Base-by-base conservation (phyloP, 2,329 filamentous ascomycete species). In the Penicillium sclerotigenum region DNA sequence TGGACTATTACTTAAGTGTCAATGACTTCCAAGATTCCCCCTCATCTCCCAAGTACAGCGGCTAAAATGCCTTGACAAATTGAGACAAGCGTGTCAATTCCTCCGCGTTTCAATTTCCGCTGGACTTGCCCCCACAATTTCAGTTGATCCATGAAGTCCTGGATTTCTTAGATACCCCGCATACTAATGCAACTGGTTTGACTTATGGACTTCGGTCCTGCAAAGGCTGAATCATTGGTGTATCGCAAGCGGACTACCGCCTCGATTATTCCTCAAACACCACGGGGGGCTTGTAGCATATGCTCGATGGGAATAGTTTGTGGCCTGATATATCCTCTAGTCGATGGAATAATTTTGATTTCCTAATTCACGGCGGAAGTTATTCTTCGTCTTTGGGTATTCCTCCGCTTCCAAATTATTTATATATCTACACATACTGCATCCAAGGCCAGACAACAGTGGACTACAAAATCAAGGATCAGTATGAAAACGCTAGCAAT, bases 401-500 rank as follows among this genome's bases (percentile, higher is more conserved):
- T 22, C 13, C 13, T 9, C 24, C 20, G 18, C 3, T 26, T 9
- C 9, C 16, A 7, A 2, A 7, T 16, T 14, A 6, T 18, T 5
- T 28, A 2, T 4, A 26, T 11, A 13, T 16, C 5, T 4, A 31
- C 8, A 22, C 11, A 11, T 5, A 16, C 8, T 9, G 24, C 10
- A 31, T 31, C 4, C 8, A 22, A 13, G 16, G 4, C 8, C 4
- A 11, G n/a, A 41, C 5, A 16, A 24, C 24, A 4, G 36, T 16
- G 4, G 14, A 34, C 14, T 4, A 10, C 10, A 18, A 47, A 47
- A n/a, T 14, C 5, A 16, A 40, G 8, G n/a, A 28, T 10, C 48
- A 52, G n/a, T 22, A 66, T 68, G 65, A 61, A 65, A 55, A 51
- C 54, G 2, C 53, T 54, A 26, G 34, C 57, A 37, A 24, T 60